These are phyloP conservation scores for Zasmidium cellare DNA, from an alignment of 2,329 filamentous ascomycete genomes.

Conservation along the genomic window DNA sequence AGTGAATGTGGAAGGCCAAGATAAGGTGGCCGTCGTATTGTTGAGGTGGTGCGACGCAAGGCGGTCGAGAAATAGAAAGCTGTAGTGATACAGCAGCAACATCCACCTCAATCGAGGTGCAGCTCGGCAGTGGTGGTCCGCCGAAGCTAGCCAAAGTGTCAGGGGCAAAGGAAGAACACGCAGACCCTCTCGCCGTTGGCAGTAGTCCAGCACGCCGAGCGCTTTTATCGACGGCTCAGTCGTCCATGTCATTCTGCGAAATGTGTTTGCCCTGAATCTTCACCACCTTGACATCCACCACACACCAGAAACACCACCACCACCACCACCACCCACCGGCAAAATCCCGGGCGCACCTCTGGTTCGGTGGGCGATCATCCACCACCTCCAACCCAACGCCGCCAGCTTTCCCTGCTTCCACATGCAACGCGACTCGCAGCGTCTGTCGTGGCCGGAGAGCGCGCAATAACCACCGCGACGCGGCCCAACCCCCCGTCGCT, in stretches of 20 bases:
- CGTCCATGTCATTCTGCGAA: no score
- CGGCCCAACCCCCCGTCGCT: background rate
- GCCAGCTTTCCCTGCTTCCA: background rate
- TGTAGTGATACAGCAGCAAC: background rate
- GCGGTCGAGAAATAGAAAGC: background rate
- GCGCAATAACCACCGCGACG: background rate
- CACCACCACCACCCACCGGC: no score
- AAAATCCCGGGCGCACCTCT: no score
- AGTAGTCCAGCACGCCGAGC: background rate
- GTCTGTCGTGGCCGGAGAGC: background rate
- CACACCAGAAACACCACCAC: no score
- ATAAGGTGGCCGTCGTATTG: background rate
- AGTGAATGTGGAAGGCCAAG: background rate
- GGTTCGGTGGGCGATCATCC: no score
- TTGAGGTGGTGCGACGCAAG: background rate
- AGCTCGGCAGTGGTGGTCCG: background rate
- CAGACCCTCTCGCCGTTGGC: background rate
- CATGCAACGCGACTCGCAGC: constrained; percentile 4
- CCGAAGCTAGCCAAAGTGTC: no score
- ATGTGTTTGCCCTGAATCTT: no score
- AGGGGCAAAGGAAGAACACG: background rate
- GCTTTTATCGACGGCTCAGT: no score
- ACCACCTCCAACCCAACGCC: background rate
- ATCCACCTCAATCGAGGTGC: background rate
- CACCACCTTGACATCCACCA: no score